Base-by-base conservation (phyloP, 371 early-diverging fungal genomes). In the Haplosporangium sp. region DNA sequence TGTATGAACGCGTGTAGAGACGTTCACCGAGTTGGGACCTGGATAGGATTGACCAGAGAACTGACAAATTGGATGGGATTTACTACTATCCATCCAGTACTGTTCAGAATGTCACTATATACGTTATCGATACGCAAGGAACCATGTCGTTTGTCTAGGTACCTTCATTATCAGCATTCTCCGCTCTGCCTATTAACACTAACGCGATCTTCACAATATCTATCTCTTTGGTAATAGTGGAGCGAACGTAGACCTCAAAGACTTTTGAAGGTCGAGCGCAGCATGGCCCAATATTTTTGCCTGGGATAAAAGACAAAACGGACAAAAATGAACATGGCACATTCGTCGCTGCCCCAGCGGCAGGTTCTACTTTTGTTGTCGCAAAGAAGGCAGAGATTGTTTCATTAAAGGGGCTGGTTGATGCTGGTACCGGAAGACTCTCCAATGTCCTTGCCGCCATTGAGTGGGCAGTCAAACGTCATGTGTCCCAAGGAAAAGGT, bases 291-390 rank as follows among this genome's bases (percentile, higher is more conserved):
- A 75, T 60, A 76, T 85, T 56, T 80, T 82, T 70, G 55, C 83
- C 66, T 12, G 73, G 71, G 50, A 57, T 64, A 14, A 21, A 48
- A 14, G 67, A 69, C 16, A 55, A 14, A 18, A 2, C 40, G 7
- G 67, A 65, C 48, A 54, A 40, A 42, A 71, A 82, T 56, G 80
- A 75, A 5, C 81, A 80, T 71, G 87, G 92, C 0, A 95, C 95
- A 1, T 95, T 94, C 82, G 94, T 93, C 9, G 91, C 94, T 3
- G 94, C 89, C 14, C 85, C 89, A 21, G 86, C 93, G 46, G 92
- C 84, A 37, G 94, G 95, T 1, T 75, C 82, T 16, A 83, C 80
- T 3, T 89, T 85, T 75, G 95, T 94, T 38, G 90, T 95, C 4
- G 92, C 94, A 21, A 94, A 94, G 65, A 84, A 87, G 40, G 92